These are phyloP conservation scores for Kernera saxatilis DNA, from an alignment of 345 rosid genomes.

Conservation along the genomic window DNA sequence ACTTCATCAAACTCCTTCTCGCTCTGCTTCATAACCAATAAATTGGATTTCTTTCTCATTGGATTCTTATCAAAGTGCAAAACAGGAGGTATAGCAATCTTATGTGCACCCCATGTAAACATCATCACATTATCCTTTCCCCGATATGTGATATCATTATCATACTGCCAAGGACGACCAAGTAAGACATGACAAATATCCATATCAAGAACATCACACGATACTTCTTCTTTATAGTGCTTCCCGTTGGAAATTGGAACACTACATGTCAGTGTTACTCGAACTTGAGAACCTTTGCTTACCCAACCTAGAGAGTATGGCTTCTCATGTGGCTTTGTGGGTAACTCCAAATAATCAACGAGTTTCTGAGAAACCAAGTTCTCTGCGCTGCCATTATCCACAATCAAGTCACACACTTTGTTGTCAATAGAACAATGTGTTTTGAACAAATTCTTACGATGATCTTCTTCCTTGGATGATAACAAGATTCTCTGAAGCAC, in stretches of 20 bases:
- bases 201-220: not conserved
- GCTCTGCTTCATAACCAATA: not conserved
- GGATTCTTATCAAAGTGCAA: not conserved
- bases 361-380: not conserved
- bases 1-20: not conserved
- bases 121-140: not conserved
- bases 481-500: not conserved
- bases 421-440: not conserved
- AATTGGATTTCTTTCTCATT: not conserved
- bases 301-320: not conserved
- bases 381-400: not conserved
- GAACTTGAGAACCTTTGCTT: not conserved
- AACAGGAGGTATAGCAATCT: not conserved
- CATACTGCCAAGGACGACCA: not conserved
- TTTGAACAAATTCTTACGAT: not conserved
- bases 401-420: not conserved
- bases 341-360: not conserved
- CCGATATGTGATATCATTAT: not conserved
- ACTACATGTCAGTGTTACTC: not conserved
- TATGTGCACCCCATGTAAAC: not conserved
- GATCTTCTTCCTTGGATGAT: not conserved
- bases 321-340: not conserved
- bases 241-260: not conserved
- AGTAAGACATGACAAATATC: not conserved
- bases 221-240: not conserved